Evolutionary conservation across 768 basidiomycete species (phyloP), one percentile per base, ranked within the genome.

Genomic region (Inosperma sp.): DNA sequence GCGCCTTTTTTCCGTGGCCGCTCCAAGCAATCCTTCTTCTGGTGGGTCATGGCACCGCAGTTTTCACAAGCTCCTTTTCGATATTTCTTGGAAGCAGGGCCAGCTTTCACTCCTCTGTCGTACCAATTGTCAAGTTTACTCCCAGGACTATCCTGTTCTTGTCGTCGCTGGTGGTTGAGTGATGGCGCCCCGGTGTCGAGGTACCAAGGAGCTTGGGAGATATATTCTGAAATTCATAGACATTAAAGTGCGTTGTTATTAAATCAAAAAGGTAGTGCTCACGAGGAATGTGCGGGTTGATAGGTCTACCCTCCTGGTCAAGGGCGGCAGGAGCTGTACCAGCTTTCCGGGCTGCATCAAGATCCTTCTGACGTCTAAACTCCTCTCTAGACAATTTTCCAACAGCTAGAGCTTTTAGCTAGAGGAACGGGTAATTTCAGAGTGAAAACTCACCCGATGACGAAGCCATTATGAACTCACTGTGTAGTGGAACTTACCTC

Each of bases 281-380:
- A 93, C 93, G 92, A 64, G 96, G 96, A 72, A 99, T 98, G 69
- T 99, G 96, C 27, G 96, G 96, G 63, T 98, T 99, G 72, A 99
- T 98, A 43, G 93, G 84, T 62, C 81, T 84, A 45, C 96, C 96
- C 67, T 96, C 87, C 67, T 93, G 89, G 64, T 99, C 96, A 26
- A 96, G 76, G 25, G 93, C 94, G 21, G 95, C 92, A 17, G 94
- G 91, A 10, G 94, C 96, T 8, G 95, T 98, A 69, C 96, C 95
- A 30, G 95, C 96, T 73, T 97, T 98, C 48, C 95, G 88, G 52
- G 95, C 95, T 4, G 95, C 95, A 68, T 97, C 95, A 49, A 98
- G 83, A 66, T 97, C 95, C 69, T 96, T 96, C 68, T 95, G 90
- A 21, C 91, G 82, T 40, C 94, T 82, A 64, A 91, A 95, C 65